phyloP scores from a whole-genome alignment of 768 basidiomycete species.

The Podaxis rugospora region DNA sequence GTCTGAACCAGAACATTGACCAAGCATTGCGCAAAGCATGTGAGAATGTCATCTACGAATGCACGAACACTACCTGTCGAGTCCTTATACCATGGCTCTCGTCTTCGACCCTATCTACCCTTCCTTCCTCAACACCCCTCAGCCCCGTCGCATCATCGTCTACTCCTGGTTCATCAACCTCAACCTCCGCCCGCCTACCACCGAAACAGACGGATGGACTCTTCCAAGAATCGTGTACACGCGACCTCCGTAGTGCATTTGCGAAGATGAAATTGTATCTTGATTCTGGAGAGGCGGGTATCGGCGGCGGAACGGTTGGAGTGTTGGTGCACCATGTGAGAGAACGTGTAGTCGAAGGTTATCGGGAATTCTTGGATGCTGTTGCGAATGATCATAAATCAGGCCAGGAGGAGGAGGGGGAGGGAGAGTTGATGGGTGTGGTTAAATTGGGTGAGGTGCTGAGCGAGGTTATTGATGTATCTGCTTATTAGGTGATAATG shows the following conservation, averaged over 20 bases:
- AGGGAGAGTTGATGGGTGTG: constrained; percentile 21
- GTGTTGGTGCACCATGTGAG: constrained; percentile 76
- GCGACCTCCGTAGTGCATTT: constrained; percentile 51
- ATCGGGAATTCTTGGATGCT: constrained; percentile 52
- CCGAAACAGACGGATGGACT: constrained; percentile 5
- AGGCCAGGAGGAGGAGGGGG: constrained; percentile 19
- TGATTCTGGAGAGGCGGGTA: constrained; percentile 24
- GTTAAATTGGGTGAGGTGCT: constrained; percentile 36
- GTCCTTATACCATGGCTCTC: constrained; percentile 65
- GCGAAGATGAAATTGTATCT: constrained; percentile 71
- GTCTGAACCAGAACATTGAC: constrained; percentile 66
- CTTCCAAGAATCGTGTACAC: constrained; percentile 53
- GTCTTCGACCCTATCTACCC: constrained; percentile 27
- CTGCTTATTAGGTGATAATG: too few relatives aligned
- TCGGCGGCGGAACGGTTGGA: constrained; percentile 56
- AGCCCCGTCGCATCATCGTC: neutral
- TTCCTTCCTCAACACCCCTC: constrained; percentile 8
- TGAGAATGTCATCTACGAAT: constrained; percentile 73
- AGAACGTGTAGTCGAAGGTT: constrained; percentile 70
- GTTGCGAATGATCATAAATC: constrained; percentile 29
- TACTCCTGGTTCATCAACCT: neutral
- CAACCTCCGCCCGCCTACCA: constrained; percentile 9
- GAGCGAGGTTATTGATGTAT: constrained; percentile 28
- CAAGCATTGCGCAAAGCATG: constrained; percentile 80
- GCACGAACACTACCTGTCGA: constrained; percentile 50